Percentiles rank a stretch among this genome's conserved stretches.
Evolutionary conservation across 345 rosid genomes (phyloP).

Genomic region (Viola odorata): DNA sequence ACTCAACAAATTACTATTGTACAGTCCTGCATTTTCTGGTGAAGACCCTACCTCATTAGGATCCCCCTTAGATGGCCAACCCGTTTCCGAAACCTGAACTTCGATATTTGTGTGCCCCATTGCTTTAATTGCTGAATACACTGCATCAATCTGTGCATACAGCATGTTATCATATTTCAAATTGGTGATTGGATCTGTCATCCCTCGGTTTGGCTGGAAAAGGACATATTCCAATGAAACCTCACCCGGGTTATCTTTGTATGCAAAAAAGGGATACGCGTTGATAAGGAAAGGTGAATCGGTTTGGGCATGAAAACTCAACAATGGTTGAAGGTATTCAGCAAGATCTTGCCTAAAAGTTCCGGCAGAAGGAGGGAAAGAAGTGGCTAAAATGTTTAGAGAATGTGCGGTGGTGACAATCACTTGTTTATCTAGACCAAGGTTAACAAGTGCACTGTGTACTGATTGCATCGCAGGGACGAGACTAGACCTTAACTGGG

Average conservation of each 20-base stretch:
- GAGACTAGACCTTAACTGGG: conserved; percentile 28
- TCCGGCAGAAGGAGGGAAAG: conserved; percentile 78
- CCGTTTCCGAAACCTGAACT: conserved; percentile 83
- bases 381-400: conserved; percentile 39
- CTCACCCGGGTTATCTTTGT: conserved; percentile 51
- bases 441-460: conserved; percentile 35
- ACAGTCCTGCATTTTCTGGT: conserved; percentile 62
- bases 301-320: conserved; percentile 58
- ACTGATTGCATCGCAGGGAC: conserved; percentile 81
- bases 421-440: conserved; percentile 67
- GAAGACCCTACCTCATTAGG: conserved; percentile 68
- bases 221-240: conserved; percentile 62
- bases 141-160: conserved; percentile 91
- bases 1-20: conserved; percentile 59
- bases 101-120: conserved; percentile 62
- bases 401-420: conserved; percentile 71
- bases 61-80: conserved; percentile 96
- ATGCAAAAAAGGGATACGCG: conserved; percentile 84
- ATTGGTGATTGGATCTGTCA: conserved; percentile 49
- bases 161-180: conserved; percentile 85
- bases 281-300: conserved; percentile 75
- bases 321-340: conserved; percentile 43
- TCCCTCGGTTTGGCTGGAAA: conserved; percentile 74
- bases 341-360: conserved; percentile 52
- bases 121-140: conserved; percentile 67